phyloP scores from a whole-genome alignment of 352 stramenopile genomes.

The Aphanomyces cochlioides region DNA sequence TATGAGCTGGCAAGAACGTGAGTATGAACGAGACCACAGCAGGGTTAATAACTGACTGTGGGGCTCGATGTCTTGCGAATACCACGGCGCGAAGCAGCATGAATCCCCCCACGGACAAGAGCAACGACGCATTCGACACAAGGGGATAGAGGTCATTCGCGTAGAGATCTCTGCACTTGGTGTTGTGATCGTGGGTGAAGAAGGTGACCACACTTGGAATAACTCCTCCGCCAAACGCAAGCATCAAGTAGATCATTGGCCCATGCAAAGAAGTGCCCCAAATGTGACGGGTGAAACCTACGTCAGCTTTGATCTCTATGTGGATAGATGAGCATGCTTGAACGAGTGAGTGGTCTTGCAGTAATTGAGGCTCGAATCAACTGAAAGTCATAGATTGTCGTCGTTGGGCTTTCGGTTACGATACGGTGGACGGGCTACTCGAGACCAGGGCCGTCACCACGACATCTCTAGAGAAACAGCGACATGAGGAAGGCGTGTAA shows the following conservation, averaged over 20 bases:
- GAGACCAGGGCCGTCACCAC: background rate
- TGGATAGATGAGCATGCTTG: background rate
- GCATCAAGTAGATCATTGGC: slow-evolving; percentile 1
- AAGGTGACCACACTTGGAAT: slow-evolving; percentile 30
- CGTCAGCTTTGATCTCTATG: slow-evolving; percentile 32
- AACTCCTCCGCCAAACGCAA: slow-evolving; percentile 14
- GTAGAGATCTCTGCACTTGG: slow-evolving; percentile 10
- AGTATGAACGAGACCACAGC: slow-evolving; percentile 20
- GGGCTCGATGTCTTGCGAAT: no score
- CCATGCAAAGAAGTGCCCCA: slow-evolving; percentile 6
- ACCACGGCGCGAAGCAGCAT: no score
- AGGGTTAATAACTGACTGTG: no score
- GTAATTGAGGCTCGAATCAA: background rate
- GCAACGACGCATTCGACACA: slow-evolving; percentile 13
- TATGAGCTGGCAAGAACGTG: background rate
- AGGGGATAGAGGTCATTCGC: slow-evolving; percentile 26
- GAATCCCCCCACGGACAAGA: no score
- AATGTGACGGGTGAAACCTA: background rate
- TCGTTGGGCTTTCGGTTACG: background rate
- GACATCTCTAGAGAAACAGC: background rate
- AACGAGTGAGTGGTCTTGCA: background rate
- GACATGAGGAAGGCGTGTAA: background rate
- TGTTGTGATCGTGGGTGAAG: slow-evolving; percentile 2
- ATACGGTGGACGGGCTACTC: slow-evolving; percentile 21
- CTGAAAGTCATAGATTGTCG: background rate